Percentiles rank a stretch among this genome's conserved stretches.
These are phyloP conservation scores for Trichomonascus vanleenenianus DNA, from an alignment of 805 yeast species.

Conservation along the genomic window DNA sequence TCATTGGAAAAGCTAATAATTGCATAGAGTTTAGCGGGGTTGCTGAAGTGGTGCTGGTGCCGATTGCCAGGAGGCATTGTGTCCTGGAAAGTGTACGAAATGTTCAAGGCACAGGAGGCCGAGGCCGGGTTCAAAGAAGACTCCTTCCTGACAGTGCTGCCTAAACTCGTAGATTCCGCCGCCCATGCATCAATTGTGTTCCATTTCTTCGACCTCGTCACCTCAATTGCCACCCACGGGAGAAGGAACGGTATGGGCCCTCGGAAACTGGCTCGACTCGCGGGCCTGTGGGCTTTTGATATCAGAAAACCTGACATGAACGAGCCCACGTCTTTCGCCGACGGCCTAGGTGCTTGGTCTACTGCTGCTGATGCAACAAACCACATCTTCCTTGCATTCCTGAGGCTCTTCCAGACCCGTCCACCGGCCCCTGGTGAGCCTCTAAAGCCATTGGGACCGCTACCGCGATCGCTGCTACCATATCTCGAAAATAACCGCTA, in stretches of 20 bases:
- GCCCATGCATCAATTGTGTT: constrained; percentile 86
- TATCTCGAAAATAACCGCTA: constrained; percentile 34
- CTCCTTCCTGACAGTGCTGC: constrained; percentile 77
- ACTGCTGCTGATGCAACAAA: constrained; percentile 80
- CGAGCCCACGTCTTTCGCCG: constrained; percentile 43
- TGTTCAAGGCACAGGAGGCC: constrained; percentile 57
- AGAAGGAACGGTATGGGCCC: constrained; percentile 73
- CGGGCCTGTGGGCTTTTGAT: constrained; percentile 85
- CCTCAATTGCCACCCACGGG: constrained; percentile 70
- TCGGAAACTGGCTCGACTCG: constrained; percentile 69
- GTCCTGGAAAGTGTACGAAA: constrained; percentile 78
- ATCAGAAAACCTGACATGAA: constrained; percentile 20
- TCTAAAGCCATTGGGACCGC: constrained; percentile 22
- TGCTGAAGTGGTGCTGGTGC: constrained; percentile 80
- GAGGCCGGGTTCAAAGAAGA: constrained; percentile 59
- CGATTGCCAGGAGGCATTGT: constrained; percentile 69
- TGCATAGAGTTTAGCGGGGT: constrained; percentile 50
- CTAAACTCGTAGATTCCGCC: constrained; percentile 71
- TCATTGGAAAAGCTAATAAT: background rate
- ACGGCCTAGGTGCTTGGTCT: constrained; percentile 71
- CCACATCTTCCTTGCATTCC: constrained; percentile 67
- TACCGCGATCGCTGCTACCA: constrained; percentile 60
- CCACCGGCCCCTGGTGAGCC: constrained; percentile 1
- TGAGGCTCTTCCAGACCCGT: constrained; percentile 57
- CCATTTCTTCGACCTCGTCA: constrained; percentile 76